Evolutionary conservation across 1,284 basidiomycete genomes (phyloP).

Genomic region (Meira nashicola): DNA sequence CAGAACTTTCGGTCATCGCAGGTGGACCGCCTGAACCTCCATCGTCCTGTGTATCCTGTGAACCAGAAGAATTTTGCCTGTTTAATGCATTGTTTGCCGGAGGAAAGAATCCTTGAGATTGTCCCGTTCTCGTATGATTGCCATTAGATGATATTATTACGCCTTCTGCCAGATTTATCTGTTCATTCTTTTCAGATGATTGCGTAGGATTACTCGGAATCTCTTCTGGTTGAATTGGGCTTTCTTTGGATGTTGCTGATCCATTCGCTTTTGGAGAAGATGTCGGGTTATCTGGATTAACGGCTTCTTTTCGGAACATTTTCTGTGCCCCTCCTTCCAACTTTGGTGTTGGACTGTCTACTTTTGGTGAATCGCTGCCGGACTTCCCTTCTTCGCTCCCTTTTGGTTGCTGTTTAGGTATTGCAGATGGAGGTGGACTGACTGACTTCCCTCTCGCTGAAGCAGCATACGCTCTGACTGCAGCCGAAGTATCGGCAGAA

Average conservation of each 20-base stretch:
- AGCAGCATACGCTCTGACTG: slow-evolving; percentile 1
- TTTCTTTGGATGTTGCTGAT: background rate
- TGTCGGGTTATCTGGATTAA: background rate
- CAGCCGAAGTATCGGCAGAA: background rate
- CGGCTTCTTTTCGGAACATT: background rate
- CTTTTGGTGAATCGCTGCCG: background rate
- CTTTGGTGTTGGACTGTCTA: background rate
- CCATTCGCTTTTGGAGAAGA: background rate
- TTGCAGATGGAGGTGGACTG: background rate
- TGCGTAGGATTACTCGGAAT: too few species aligned
- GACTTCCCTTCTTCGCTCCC: background rate
- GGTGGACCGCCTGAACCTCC: slow-evolving; percentile 3
- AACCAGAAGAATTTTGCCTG: background rate
- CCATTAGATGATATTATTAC: background rate
- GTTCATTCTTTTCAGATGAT: background rate
- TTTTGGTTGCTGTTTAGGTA: background rate
- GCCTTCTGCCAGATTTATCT: background rate
- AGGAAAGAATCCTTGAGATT: background rate
- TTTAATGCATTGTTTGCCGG: background rate
- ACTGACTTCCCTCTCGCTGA: background rate
- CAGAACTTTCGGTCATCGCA: background rate
- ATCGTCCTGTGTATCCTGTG: background rate
- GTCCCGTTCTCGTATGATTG: background rate
- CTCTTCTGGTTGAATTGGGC: too few species aligned
- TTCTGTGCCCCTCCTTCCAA: background rate